Base-by-base conservation (phyloP, 208 protist species). In the Trypanosoma melophagium region DNA sequence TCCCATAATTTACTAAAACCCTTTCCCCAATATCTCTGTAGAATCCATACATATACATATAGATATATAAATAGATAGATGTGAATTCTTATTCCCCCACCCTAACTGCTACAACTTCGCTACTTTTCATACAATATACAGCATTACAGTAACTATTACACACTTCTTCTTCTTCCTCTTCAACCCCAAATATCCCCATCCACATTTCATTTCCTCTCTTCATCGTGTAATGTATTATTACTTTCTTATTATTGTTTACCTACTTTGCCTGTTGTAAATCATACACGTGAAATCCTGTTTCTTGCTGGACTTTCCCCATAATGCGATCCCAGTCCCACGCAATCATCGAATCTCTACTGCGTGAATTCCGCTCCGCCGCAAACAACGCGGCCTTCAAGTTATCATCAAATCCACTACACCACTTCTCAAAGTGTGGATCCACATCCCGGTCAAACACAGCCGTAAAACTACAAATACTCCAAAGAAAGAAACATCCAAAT, bases 311-410 rank as follows among this genome's bases (percentile, higher is more conserved):
- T 40, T 65, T 50, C 35, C 89, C 89, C 77, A 95, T 76, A 42
- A 95, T 77, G 21, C 86, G 76, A 64, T 92, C 89, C 89, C 89
- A 95, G 75, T 95, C 84, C 19, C 71, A 77, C 7, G 80, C 73
- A 3, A 90, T 78, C 79, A 92, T 66, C 49, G 77, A 86, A 54
- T 45, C 45, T 10, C 66, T 77, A 58, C 72, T 71, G 58, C 89
- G 86, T 41, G 77, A 84, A 66, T 86, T 95, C 74, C 89, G 86
- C 80, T 95, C 89, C 73, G 89, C 84, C 25, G 86, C 84, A 66
- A 79, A 92, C 50, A 95, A 61, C 42, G 84, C 84, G 13, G 80
- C 84, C n/a, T 76, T 77, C 16, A 92, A 66, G 58, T 81, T 82
- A 69, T 86, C 71, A 25, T 92, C 76, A 49, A 95, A 89, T 22